These are phyloP conservation scores for Paulinella micropora DNA, from an alignment of 78 protist species.

Conservation along the genomic window DNA sequence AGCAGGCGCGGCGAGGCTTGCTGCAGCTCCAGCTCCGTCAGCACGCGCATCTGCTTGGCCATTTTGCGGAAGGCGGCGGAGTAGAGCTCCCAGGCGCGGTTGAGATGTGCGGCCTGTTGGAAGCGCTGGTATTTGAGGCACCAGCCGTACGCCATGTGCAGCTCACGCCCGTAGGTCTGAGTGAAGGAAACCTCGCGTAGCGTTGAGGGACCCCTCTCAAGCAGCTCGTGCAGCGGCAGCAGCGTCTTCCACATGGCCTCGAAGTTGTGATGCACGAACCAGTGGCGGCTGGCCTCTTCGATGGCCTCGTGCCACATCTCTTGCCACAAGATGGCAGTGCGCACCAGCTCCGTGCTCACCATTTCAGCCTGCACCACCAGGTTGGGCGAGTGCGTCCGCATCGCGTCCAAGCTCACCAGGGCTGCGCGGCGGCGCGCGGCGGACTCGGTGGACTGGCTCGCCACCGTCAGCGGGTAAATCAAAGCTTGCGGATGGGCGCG, in stretches of 20 bases:
- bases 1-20: slow-evolving; percentile 58
- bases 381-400: background rate
- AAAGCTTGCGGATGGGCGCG: slow-evolving; percentile 92
- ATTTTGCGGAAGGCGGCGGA: slow-evolving; percentile 77
- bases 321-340: slow-evolving; percentile 90
- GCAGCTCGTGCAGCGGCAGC: slow-evolving; percentile 68
- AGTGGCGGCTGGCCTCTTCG: slow-evolving; percentile 82
- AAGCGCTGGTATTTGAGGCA: too few relatives aligned
- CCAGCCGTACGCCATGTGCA: background rate
- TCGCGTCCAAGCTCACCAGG: background rate
- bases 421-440: background rate
- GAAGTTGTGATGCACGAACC: slow-evolving; percentile 66
- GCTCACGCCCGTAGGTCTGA: slow-evolving; percentile 1
- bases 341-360: slow-evolving; percentile 78
- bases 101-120: background rate
- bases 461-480: slow-evolving; percentile 91
- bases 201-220: slow-evolving; percentile 70
- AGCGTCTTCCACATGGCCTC: slow-evolving; percentile 71
- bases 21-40: slow-evolving; percentile 70
- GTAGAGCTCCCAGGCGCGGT: slow-evolving; percentile 87
- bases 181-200: slow-evolving; percentile 68
- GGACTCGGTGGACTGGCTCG: too few relatives aligned
- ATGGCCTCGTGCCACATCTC: slow-evolving; percentile 94
- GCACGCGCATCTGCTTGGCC: slow-evolving; percentile 65
- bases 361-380: slow-evolving; percentile 59